These are phyloP conservation scores for Xylaria sp. DNA, from an alignment of 2,329 filamentous ascomycete species.

Conservation along the genomic window DNA sequence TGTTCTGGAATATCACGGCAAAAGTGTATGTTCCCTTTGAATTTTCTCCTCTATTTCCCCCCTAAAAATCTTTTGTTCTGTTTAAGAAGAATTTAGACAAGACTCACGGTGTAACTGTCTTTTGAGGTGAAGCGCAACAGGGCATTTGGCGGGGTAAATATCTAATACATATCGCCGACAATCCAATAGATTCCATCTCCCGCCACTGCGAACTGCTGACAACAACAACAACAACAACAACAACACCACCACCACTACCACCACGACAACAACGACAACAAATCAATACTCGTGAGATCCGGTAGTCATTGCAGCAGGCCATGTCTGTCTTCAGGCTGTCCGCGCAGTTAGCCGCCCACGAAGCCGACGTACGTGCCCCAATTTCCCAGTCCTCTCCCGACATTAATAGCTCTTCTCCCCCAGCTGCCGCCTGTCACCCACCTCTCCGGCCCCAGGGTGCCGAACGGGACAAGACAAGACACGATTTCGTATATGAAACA, in stretches of 20 bases:
- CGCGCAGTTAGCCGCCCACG: constrained; percentile 86
- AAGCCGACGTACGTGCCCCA: constrained; percentile 80
- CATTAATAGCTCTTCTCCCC: not conserved
- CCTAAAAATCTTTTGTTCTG: not conserved
- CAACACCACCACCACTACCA: constrained; percentile 2
- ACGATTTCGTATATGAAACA: not conserved
- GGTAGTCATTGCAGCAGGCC: constrained; percentile 32
- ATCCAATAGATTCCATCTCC: not conserved
- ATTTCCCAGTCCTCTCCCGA: not conserved
- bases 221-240: not conserved
- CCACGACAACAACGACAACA: not conserved
- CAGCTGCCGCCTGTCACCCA: not conserved
- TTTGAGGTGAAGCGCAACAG: not conserved
- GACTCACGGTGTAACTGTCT: not conserved
- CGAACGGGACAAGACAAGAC: not conserved
- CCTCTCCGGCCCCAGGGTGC: not conserved
- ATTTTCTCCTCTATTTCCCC: not conserved
- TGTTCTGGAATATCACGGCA: not conserved
- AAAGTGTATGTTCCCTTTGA: not conserved
- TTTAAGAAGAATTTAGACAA: not conserved
- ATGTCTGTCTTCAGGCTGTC: constrained; percentile 95
- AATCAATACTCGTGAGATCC: not conserved
- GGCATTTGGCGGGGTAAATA: constrained; percentile 21
- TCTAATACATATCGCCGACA: not conserved
- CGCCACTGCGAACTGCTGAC: constrained; percentile 7